Evolutionary conservation across 164 flowering plant genomes (phyloP), one percentile per base, ranked within the genome.

Genomic region (Platanus orientalis): DNA sequence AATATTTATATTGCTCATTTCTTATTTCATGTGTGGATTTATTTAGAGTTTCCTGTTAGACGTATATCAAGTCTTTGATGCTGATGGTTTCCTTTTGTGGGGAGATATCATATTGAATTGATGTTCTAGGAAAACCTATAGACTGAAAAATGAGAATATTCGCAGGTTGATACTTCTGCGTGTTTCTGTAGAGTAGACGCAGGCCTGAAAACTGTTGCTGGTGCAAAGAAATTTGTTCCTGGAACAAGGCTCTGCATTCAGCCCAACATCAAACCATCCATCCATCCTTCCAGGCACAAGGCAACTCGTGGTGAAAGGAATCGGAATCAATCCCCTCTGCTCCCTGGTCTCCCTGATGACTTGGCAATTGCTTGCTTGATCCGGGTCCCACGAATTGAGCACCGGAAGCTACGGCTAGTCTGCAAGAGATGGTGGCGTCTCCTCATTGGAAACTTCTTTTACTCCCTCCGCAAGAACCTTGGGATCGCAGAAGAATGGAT

Each of bases 311-410:
- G 78, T 34, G 83, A 78, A 26, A 72, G 87, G 57, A 82, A 65
- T 67, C 66, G 86, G 48, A 81, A 58, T 66, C 90, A 80, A 49
- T 79, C 84, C 51, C 97, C 92, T 69, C 77, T 90, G 49, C 78
- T 90, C 25, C 97, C 97, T 10, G 97, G 94, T 53, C 92, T 90
- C n/a, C 97, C 97, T 1, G 97, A 90, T 75, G 97, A 90, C 71
- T 87, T 88, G 63, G 97, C 97, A n/a, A 84, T 90, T 57, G 92
- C 94, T 52, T 90, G 97, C 78, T 77, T 90, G 50, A 88, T 84
- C 42, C 74, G 94, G 34, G 97, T 90, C 36, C 94, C 90, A 20
- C 68, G 92, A 65, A 62, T 74, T 27, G 92, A 88, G 60, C 97
- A 90, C 72, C 59, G 80, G 16, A 88, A 84, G 70, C 85, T 90